These are phyloP conservation scores for Metschnikowia picachoensis DNA, from an alignment of 805 yeast genomes.

Conservation along the genomic window DNA sequence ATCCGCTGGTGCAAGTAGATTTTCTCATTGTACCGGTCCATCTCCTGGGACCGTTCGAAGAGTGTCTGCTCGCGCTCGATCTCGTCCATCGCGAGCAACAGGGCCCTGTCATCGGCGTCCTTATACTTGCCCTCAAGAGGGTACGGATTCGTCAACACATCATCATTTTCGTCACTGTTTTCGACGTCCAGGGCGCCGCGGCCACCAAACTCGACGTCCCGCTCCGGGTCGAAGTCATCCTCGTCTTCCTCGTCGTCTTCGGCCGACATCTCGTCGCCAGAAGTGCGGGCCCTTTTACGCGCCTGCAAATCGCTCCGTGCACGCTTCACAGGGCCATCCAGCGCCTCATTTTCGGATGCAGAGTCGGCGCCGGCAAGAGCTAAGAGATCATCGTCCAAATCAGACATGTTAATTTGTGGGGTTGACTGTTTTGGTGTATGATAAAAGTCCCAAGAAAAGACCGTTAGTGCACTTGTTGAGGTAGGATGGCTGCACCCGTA, in stretches of 20 bases:
- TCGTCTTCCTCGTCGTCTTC: conserved; percentile 21
- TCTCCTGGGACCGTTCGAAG: conserved; percentile 88
- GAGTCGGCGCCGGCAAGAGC: conserved; percentile 65
- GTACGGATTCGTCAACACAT: conserved; percentile 60
- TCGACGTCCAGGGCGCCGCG: conserved; percentile 24
- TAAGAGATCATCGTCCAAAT: conserved; percentile 88
- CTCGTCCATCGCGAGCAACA: conserved; percentile 75
- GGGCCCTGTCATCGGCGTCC: conserved; percentile 70
- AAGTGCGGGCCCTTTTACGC: conserved; percentile 13
- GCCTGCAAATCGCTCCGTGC: conserved; percentile 20
- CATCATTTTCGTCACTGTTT: conserved; percentile 18
- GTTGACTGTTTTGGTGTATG: background rate
- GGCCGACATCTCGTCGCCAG: conserved; percentile 27
- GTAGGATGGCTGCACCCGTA: too few species aligned
- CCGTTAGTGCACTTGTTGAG: too few species aligned
- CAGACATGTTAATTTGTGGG: conserved; percentile 51
- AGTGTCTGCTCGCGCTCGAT: conserved; percentile 86
- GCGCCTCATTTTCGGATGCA: conserved; percentile 47
- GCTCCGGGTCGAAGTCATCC: conserved; percentile 18
- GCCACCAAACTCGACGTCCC: conserved; percentile 27
- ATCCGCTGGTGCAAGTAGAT: conserved; percentile 80
- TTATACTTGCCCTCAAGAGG: conserved; percentile 91
- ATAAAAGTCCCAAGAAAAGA: background rate
- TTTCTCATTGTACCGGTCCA: conserved; percentile 84
- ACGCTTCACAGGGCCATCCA: conserved; percentile 28